These are phyloP conservation scores for Ophiostoma himal-ulmi DNA, from an alignment of 2,329 filamentous ascomycete genomes.

Conservation along the genomic window DNA sequence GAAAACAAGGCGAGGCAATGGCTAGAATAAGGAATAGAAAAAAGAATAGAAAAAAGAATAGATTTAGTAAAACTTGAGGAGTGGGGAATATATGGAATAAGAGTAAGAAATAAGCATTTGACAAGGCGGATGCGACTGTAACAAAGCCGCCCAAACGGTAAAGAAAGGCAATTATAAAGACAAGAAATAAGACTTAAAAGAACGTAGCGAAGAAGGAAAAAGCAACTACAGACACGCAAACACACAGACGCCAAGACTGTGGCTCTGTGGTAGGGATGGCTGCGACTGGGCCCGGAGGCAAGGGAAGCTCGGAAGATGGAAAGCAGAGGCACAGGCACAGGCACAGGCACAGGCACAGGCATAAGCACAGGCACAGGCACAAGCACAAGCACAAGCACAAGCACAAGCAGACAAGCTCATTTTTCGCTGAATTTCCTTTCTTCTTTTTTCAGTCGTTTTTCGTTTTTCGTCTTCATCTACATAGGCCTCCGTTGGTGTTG, in stretches of 20 bases:
- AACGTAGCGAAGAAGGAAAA: not conserved
- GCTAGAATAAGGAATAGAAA: not conserved
- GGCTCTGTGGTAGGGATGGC: slow-evolving; percentile 13
- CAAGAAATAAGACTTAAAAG: not conserved
- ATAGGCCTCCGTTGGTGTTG: not conserved
- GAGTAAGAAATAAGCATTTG: not conserved
- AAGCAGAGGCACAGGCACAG: no score
- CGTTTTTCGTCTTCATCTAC: not conserved
- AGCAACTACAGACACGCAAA: not conserved
- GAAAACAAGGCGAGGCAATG: not conserved
- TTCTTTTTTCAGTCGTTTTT: not conserved
- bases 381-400: no score
- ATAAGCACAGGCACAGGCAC: no score
- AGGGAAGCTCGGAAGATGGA: not conserved
- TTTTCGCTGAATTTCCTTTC: not conserved
- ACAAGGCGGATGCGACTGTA: not conserved
- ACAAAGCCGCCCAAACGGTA: not conserved
- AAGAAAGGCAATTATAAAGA: not conserved
- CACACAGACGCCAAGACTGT: slow-evolving; percentile 1
- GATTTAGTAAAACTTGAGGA: not conserved
- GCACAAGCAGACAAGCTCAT: no score
- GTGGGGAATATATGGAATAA: not conserved
- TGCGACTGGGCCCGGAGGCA: slow-evolving; percentile 13
- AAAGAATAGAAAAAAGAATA: not conserved
- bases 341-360: no score